phyloP scores from a whole-genome alignment of 2,329 filamentous ascomycete species.

The Aureobasidium sp. region DNA sequence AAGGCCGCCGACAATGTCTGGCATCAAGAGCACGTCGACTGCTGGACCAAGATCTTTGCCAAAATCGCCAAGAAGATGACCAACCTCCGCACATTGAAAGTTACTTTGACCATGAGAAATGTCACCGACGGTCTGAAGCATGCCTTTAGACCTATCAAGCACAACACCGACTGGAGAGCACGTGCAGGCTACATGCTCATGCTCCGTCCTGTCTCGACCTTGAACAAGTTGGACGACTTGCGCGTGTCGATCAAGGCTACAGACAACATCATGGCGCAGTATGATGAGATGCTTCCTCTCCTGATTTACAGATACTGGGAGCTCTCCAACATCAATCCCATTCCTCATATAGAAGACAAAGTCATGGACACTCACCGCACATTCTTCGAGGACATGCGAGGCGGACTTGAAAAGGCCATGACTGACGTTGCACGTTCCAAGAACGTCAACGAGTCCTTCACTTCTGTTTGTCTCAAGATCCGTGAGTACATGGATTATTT shows the following conservation, averaged over 20 bases:
- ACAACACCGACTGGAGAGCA: background rate
- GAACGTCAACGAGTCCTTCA: background rate
- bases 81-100: background rate
- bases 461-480: background rate
- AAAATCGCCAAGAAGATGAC: background rate
- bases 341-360: background rate
- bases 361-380: background rate
- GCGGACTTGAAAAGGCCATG: background rate
- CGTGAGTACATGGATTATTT: background rate
- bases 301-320: background rate
- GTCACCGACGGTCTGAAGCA: background rate
- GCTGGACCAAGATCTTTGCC: background rate
- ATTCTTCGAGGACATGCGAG: background rate
- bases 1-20: background rate
- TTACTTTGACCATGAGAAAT: background rate
- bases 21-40: background rate
- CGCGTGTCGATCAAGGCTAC: background rate
- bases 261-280: background rate
- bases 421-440: background rate
- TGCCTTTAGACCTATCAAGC: background rate
- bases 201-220: background rate
- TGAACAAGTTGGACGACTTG: background rate
- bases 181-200: constrained; percentile 8
- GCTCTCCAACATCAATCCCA: background rate
- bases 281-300: background rate